Conservation (phyloP, 345 rosid genomes). For the Gynandropsis gynandra region DNA sequence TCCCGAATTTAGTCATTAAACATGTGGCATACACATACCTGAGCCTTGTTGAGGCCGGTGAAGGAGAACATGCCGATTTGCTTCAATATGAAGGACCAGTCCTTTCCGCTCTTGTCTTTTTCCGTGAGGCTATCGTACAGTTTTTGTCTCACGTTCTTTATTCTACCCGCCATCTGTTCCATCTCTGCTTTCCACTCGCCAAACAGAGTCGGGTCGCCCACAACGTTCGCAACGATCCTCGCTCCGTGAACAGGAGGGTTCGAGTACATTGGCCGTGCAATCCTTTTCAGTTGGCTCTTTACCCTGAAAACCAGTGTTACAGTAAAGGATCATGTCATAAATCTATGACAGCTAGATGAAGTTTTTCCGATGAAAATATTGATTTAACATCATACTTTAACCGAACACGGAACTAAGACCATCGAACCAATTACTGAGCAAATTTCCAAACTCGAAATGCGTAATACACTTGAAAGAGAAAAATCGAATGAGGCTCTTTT, state of each 20-base stretch:
- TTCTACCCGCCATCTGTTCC: slow-evolving; percentile 99
- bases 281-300: slow-evolving; percentile 93
- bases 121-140: slow-evolving; percentile 60
- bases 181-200: slow-evolving; percentile 90
- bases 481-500: too few species aligned
- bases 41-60: slow-evolving; percentile 84
- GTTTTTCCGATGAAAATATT: too few species aligned
- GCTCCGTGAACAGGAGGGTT: slow-evolving; percentile 97
- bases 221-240: slow-evolving; percentile 82
- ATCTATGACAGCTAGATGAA: background rate
- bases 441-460: too few species aligned
- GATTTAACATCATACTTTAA: too few species aligned
- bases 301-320: slow-evolving; percentile 70
- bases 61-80: slow-evolving; percentile 99
- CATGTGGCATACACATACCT: slow-evolving; percentile 41
- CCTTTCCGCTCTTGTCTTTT: slow-evolving; percentile 85
- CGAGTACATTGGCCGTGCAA: slow-evolving; percentile 97
- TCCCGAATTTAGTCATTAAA: too few species aligned
- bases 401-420: too few species aligned
- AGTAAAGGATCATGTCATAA: slow-evolving; percentile 35
- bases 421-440: too few species aligned
- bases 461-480: too few species aligned
- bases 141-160: slow-evolving; percentile 72
- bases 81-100: slow-evolving; percentile 86
- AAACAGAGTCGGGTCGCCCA: slow-evolving; percentile 75